phyloP scores from a whole-genome alignment of 139 green algal species.

The Chlorella vulgaris region DNA sequence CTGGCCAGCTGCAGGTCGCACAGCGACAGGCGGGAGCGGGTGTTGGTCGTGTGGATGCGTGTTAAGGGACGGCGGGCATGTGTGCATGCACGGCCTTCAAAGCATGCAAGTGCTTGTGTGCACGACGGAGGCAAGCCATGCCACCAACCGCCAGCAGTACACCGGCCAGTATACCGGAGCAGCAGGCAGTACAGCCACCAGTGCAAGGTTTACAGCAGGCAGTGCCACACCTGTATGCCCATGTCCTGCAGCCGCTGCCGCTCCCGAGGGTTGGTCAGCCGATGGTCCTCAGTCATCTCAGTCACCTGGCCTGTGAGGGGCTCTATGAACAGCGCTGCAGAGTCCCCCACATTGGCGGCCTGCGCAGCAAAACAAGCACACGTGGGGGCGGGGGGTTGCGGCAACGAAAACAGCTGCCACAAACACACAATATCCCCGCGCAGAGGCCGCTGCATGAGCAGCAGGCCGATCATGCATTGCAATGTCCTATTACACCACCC shows the following conservation, averaged over 20 bases:
- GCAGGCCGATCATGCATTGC: too few relatives aligned
- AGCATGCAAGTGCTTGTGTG: too few relatives aligned
- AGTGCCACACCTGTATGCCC: conserved; percentile 50
- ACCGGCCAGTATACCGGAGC: background rate
- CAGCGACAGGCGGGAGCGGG: too few relatives aligned
- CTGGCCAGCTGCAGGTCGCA: conserved; percentile 37
- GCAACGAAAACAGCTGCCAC: too few relatives aligned
- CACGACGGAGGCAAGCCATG: too few relatives aligned
- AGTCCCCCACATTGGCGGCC: conserved; percentile 79
- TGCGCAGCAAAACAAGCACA: conserved; percentile 52
- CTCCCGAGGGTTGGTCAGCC: conserved; percentile 61
- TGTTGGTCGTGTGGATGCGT: background rate
- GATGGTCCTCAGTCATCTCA: conserved; percentile 69
- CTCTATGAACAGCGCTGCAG: conserved; percentile 46
- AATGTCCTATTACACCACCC: too few relatives aligned
- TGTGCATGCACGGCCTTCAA: conserved; percentile 29
- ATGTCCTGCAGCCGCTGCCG: conserved; percentile 53
- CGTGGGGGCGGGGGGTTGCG: too few relatives aligned
- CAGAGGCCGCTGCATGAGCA: too few relatives aligned
- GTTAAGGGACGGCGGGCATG: background rate
- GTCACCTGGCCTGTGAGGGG: background rate
- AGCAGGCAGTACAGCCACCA: background rate
- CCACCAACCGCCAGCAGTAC: too few relatives aligned
- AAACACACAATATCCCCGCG: too few relatives aligned
- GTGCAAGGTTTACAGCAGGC: background rate